Evolutionary conservation across 2,329 filamentous ascomycete species (phyloP).

Genomic region (Gaeumannomyces sp.): DNA sequence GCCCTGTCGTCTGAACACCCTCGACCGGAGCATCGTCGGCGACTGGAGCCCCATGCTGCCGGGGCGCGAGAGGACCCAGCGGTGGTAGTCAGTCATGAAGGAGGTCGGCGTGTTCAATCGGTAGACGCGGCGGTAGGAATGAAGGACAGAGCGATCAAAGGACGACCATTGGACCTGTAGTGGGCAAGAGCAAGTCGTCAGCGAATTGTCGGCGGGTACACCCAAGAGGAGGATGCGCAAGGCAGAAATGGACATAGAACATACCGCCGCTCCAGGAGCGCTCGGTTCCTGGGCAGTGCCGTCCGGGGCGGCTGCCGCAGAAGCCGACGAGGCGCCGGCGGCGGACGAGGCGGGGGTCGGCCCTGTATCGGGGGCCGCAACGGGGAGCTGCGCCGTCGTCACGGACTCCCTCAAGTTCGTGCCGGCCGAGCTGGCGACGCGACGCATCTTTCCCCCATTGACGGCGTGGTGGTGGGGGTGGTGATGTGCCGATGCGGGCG

Average conservation of each 20-base stretch:
- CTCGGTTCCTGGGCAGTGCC: neutral
- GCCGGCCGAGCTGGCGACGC: conserved; percentile 46
- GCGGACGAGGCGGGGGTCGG: conserved; percentile 4
- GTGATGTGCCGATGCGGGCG: conserved; percentile 11
- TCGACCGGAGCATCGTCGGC: conserved; percentile 66
- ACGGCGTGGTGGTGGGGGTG: conserved; percentile 32
- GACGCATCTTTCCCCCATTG: conserved; percentile 46
- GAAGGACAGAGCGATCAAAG: conserved; percentile 61
- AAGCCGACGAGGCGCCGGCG: conserved; percentile 4
- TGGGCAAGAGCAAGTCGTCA: neutral
- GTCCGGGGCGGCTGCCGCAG: neutral
- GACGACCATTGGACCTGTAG: conserved; percentile 58
- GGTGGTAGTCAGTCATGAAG: conserved; percentile 58
- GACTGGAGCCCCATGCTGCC: conserved; percentile 64
- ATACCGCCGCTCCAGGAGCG: conserved; percentile 2
- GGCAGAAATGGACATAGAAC: neutral
- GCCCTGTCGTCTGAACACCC: conserved; percentile 58
- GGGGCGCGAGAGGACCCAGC: conserved; percentile 54
- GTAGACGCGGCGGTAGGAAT: conserved; percentile 70
- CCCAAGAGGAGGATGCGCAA: neutral
- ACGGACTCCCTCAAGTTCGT: conserved; percentile 38
- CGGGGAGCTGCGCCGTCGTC: conserved; percentile 24
- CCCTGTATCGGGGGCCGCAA: neutral
- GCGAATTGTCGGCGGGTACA: neutral
- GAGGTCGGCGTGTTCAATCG: conserved; percentile 63